Conservation (phyloP, 2,329 filamentous ascomycete species). For the Colletotrichum nymphaeae region DNA sequence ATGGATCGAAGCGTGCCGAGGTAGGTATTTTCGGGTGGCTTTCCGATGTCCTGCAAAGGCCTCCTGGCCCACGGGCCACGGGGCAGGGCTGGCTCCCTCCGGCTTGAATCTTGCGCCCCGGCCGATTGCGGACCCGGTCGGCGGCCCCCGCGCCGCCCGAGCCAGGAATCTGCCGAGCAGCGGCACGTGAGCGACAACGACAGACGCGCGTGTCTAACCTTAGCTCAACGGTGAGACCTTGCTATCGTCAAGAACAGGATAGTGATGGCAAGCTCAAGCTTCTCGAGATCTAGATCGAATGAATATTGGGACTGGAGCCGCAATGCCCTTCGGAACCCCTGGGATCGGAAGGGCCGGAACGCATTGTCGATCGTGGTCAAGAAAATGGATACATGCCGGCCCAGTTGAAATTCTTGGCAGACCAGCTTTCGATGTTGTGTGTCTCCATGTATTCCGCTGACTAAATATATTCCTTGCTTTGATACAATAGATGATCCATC, state of each 20-base stretch:
- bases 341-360: neutral
- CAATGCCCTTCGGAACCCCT: too few species aligned
- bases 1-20: neutral
- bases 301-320: too few species aligned
- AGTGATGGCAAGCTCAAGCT: too few species aligned
- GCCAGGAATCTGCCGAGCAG: neutral
- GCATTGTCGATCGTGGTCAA: neutral
- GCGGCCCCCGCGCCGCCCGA: constrained; percentile 1
- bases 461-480: neutral
- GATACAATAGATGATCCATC: too few species aligned
- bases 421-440: neutral
- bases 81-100: neutral
- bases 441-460: neutral
- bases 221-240: too few species aligned
- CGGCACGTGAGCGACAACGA: neutral
- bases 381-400: neutral
- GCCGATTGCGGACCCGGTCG: neutral
- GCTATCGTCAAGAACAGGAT: too few species aligned
- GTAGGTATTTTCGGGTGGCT: neutral
- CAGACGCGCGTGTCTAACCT: neutral
- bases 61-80: too few species aligned
- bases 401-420: neutral
- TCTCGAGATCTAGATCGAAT: too few species aligned
- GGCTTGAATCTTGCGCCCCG: neutral
- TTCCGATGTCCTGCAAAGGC: neutral